phyloP scores from a whole-genome alignment of 2,329 filamentous ascomycete species.

The Neonectria coccinea region DNA sequence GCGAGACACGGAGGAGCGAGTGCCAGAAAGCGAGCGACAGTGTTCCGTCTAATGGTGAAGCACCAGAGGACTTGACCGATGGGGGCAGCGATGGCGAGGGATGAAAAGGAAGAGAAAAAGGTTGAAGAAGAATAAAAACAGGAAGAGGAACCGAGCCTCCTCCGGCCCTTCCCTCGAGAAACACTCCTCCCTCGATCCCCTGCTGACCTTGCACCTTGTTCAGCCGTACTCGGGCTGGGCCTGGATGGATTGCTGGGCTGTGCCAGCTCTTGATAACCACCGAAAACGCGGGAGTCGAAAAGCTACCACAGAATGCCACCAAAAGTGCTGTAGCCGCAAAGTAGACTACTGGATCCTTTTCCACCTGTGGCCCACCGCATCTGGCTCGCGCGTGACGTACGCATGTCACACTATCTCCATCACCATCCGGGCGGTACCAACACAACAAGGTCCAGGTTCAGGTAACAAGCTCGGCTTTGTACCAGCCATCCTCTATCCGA shows the following conservation, averaged over 20 bases:
- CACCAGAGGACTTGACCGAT: background rate
- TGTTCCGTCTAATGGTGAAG: background rate
- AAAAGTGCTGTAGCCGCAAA: background rate
- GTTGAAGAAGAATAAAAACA: background rate
- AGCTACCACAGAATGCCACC: conserved; percentile 3
- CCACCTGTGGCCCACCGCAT: conserved; percentile 6
- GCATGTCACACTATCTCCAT: conserved; percentile 11
- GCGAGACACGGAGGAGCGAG: conserved; percentile 17
- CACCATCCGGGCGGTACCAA: conserved; percentile 6
- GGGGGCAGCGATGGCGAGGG: background rate
- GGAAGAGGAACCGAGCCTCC: background rate
- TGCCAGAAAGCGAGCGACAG: background rate
- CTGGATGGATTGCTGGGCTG: conserved; percentile 1
- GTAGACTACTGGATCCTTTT: background rate
- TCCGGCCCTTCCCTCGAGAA: conserved; percentile 3
- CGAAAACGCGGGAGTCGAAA: conserved; percentile 15
- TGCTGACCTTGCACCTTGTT: conserved; percentile 20
- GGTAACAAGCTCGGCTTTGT: background rate
- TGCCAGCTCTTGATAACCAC: conserved; percentile 16
- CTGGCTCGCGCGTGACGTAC: conserved; percentile 25
- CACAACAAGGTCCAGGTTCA: background rate
- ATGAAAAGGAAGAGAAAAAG: conserved; percentile 6
- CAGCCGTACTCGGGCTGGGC: conserved; percentile 2
- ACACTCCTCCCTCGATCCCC: conserved; percentile 11
- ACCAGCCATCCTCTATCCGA: background rate